Percentiles rank a stretch among this genome's conserved stretches.
phyloP scores from a whole-genome alignment of 805 yeast genomes.

The Zygoascus flipseniorum region DNA sequence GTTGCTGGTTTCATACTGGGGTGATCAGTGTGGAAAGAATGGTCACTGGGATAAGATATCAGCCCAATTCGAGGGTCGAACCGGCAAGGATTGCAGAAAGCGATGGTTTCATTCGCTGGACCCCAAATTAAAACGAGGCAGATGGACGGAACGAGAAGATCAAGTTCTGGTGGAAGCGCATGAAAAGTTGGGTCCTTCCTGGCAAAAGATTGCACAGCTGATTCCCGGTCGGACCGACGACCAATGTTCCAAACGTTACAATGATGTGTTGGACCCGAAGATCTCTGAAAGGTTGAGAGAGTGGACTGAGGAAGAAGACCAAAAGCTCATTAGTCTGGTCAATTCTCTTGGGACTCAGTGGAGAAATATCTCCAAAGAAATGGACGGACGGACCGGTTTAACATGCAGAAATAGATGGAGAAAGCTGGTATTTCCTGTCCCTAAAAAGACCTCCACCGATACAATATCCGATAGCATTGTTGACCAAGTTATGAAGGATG shows the following conservation, averaged over 20 bases:
- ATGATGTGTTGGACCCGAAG: conserved; percentile 78
- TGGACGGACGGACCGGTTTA: conserved; percentile 75
- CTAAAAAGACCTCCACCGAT: conserved; percentile 14
- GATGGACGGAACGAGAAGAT: conserved; percentile 83
- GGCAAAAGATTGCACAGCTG: conserved; percentile 75
- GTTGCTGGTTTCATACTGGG: conserved; percentile 30
- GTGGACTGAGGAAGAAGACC: conserved; percentile 76
- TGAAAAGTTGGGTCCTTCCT: conserved; percentile 62
- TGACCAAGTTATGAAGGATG: neutral
- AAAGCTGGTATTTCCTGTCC: conserved; percentile 60
- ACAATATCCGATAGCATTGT: neutral
- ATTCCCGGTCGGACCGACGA: conserved; percentile 87
- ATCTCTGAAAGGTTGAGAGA: conserved; percentile 68
- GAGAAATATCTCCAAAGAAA: conserved; percentile 66
- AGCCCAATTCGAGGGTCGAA: conserved; percentile 35
- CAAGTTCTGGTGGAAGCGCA: conserved; percentile 53
- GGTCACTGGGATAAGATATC: conserved; percentile 34
- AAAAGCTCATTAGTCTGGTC: conserved; percentile 57
- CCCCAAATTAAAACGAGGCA: conserved; percentile 73
- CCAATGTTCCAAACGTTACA: conserved; percentile 87
- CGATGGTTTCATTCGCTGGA: conserved; percentile 83
- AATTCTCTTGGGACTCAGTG: conserved; percentile 76
- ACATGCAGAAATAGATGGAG: conserved; percentile 93
- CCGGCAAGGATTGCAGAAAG: conserved; percentile 76
- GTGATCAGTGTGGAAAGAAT: conserved; percentile 40